Conservation (phyloP, 331 rosid species). For the Stylosanthes scabra region DNA sequence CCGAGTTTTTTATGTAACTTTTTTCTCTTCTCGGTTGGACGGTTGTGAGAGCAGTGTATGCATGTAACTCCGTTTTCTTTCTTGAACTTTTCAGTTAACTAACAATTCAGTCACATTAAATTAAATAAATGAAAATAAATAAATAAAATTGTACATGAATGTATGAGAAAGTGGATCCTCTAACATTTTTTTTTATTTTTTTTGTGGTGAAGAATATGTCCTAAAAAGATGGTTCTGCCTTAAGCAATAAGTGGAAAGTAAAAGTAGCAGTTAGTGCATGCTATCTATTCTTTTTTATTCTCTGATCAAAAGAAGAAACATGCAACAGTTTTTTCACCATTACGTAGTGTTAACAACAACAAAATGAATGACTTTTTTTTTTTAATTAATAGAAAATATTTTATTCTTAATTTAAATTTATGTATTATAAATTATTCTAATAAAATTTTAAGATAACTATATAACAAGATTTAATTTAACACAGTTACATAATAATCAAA, state of each 20-base stretch:
- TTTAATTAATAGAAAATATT: too few species aligned
- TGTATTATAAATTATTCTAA: too few species aligned
- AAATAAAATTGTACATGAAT: neutral
- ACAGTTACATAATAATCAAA: too few species aligned
- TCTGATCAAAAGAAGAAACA: neutral
- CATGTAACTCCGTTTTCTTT: neutral
- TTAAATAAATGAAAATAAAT: neutral
- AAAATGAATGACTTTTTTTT: too few species aligned
- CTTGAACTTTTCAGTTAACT: neutral
- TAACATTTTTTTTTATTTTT: neutral
- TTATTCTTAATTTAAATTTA: too few species aligned
- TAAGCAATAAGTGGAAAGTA: neutral
- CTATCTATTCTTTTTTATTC: neutral
- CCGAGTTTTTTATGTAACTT: too few species aligned
- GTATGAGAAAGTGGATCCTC: neutral
- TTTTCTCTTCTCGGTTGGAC: neutral
- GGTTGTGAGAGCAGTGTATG: too few species aligned
- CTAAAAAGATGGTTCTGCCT: neutral
- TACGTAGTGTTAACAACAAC: too few species aligned
- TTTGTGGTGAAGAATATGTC: neutral
- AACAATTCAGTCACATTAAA: conserved; percentile 18
- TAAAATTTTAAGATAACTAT: too few species aligned
- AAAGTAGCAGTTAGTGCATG: neutral
- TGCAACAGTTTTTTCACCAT: neutral
- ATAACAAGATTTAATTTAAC: too few species aligned